Evolutionary conservation across 371 early-diverging fungal species (phyloP).

Genomic region (Lichtheimia corymbifera): DNA sequence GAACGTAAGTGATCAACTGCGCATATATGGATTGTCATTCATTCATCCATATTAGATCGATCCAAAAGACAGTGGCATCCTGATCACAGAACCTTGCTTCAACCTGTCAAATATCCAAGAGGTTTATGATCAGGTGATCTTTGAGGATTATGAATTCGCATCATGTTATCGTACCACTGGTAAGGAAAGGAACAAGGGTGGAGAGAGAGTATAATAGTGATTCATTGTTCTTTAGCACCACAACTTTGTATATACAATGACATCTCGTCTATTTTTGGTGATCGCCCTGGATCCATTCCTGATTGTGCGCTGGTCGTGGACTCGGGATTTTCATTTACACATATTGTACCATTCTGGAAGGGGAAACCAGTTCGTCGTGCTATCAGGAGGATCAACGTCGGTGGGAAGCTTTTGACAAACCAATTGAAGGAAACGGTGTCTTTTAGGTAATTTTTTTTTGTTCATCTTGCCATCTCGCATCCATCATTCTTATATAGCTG

Average conservation of each 20-base stretch:
- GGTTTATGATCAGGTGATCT: conserved; percentile 79
- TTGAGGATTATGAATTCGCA: conserved; percentile 82
- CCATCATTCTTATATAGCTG: not conserved
- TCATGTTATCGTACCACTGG: conserved; percentile 64
- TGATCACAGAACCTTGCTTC: conserved; percentile 83
- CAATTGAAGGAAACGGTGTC: conserved; percentile 88
- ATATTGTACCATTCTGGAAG: conserved; percentile 71
- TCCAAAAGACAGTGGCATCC: conserved; percentile 61
- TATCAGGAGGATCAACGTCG: conserved; percentile 72
- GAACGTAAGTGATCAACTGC: conserved; percentile 33
- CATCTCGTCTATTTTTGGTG: conserved; percentile 48
- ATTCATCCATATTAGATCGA: conserved; percentile 44
- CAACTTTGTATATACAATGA: conserved; percentile 55
- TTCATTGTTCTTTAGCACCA: conserved; percentile 21
- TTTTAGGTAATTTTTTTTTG: conserved; percentile 54
- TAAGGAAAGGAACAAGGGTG: conserved; percentile 5
- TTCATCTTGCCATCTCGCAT: not conserved
- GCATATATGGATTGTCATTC: not conserved
- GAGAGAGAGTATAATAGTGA: not conserved
- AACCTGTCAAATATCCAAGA: conserved; percentile 74
- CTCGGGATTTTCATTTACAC: conserved; percentile 82
- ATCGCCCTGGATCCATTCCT: conserved; percentile 42
- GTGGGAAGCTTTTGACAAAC: conserved; percentile 85
- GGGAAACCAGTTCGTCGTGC: conserved; percentile 59
- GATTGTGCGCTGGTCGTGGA: conserved; percentile 80